Percentiles rank a stretch among this genome's conserved stretches.
phyloP scores from a whole-genome alignment of 2,329 filamentous ascomycete species.

The Aspergillus tanneri region DNA sequence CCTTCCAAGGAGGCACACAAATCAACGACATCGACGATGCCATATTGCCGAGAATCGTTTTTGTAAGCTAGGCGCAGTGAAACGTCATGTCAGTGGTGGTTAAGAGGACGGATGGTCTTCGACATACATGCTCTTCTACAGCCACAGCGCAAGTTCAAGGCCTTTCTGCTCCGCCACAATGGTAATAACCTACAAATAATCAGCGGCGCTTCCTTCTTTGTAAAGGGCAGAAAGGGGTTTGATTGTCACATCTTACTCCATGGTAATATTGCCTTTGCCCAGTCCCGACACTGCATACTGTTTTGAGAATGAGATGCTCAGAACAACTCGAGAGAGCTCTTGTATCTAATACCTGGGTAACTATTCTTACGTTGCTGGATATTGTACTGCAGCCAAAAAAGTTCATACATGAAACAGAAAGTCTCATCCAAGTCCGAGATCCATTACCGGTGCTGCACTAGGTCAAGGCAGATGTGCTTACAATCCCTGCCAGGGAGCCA shows the following conservation, averaged over 20 bases:
- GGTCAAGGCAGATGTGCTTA: not conserved
- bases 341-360: not conserved
- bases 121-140: slow-evolving; percentile 34
- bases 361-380: not conserved
- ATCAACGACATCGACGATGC: too few relatives aligned
- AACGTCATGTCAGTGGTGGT: slow-evolving; percentile 34
- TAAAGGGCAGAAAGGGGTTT: not conserved
- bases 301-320: not conserved
- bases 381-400: not conserved
- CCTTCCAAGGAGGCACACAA: too few relatives aligned
- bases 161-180: slow-evolving; percentile 28
- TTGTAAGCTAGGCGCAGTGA: slow-evolving; percentile 24
- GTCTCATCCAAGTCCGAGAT: too few relatives aligned
- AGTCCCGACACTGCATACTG: not conserved
- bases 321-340: not conserved
- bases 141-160: slow-evolving; percentile 19
- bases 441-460: not conserved
- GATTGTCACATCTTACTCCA: not conserved
- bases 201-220: not conserved
- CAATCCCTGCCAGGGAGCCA: not conserved
- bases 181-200: slow-evolving; percentile 26
- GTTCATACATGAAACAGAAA: not conserved
- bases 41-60: slow-evolving; percentile 16
- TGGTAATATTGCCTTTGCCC: not conserved
- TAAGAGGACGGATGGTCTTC: slow-evolving; percentile 31